A percentile compares a stretch with the other conserved stretches of the same genome.
Evolutionary conservation across 495 filamentous ascomycete genomes (phyloP).

Genomic region (Achaetomiella virescens): DNA sequence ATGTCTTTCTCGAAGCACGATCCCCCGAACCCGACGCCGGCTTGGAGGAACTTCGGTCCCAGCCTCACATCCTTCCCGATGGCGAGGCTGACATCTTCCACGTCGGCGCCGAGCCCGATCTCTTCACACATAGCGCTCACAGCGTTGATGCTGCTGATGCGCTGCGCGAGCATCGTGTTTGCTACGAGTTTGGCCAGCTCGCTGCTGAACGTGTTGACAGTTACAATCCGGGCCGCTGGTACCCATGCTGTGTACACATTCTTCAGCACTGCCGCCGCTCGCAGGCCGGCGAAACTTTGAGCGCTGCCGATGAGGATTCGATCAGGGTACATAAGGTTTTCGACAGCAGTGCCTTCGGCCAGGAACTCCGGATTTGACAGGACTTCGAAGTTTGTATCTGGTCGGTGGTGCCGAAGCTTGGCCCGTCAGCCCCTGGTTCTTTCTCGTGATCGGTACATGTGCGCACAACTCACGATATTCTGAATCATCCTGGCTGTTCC

Average conservation of each 20-base stretch:
- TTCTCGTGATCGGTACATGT: too few species aligned
- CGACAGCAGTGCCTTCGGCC: constrained; percentile 70
- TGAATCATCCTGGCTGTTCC: constrained; percentile 66
- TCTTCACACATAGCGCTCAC: constrained; percentile 74
- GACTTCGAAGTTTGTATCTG: constrained; percentile 62
- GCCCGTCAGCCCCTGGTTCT: too few species aligned
- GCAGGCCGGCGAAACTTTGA: constrained; percentile 47
- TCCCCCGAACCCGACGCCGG: constrained; percentile 73
- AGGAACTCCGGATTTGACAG: constrained; percentile 83
- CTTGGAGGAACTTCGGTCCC: constrained; percentile 68
- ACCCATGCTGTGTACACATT: constrained; percentile 70
- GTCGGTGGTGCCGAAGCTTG: constrained; percentile 44
- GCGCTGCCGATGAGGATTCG: constrained; percentile 72
- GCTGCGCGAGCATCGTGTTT: constrained; percentile 76
- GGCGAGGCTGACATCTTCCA: constrained; percentile 65
- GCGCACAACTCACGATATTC: constrained; percentile 50
- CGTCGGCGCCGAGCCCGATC: constrained; percentile 58
- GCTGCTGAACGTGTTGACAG: constrained; percentile 71
- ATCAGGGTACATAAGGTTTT: constrained; percentile 65
- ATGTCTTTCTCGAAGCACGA: constrained; percentile 83
- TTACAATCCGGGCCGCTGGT: constrained; percentile 56
- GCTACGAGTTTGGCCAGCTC: constrained; percentile 76
- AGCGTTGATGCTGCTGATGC: constrained; percentile 79
- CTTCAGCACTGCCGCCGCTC: constrained; percentile 57
- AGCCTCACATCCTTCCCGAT: constrained; percentile 67